Base-by-base conservation (phyloP, 2,329 filamentous ascomycete genomes). In the Nothopassalora personata region DNA sequence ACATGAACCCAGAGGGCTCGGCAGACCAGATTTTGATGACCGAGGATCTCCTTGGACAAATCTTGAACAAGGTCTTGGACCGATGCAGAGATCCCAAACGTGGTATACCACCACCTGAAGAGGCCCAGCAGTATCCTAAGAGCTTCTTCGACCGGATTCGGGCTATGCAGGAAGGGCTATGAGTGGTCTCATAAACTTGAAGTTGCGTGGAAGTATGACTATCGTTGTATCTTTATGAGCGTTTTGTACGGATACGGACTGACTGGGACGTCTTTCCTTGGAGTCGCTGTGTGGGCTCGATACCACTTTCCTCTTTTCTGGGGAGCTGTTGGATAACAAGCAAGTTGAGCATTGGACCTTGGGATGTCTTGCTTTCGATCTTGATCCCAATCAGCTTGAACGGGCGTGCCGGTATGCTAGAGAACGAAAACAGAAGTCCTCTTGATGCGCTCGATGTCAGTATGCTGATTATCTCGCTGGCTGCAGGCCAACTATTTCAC, bases 11-110 rank as follows among this genome's bases (percentile, higher is more conserved):
- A 0, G 83, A 86, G 53, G 71, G 73, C 4, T 69, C 75, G 10
- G 72, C 76, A 27, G 77, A 77, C 39, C 75, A 71, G 58, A 81
- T 79, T 54, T 78, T 71, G 59, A 82, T 81, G 62, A 83, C 72
- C 11, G 79, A 85, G 68, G 82, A 85, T n/a, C 75, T 86, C 68
- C 74, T 87, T 4, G 80, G 77, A 1, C 79, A 83, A 62, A 83
- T 87, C 33, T 78, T 87, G 62, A 76, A 78, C 54, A 81, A 82
- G 51, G 83, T 87, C 15, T 80, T 84, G 4, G 80, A 84, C 60
- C 80, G 85, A 62, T 86, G 84, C 67, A 74, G 79, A 31, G 80
- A 81, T 65, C 68, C 71, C 8, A 74, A 72, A 27, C 81, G 80
- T 60, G 79, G 80, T 4, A 69, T 81, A 5, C 84, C 84, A 2